Evolutionary conservation across 768 basidiomycete genomes (phyloP).

Genomic region (Rubroboletus satanas): DNA sequence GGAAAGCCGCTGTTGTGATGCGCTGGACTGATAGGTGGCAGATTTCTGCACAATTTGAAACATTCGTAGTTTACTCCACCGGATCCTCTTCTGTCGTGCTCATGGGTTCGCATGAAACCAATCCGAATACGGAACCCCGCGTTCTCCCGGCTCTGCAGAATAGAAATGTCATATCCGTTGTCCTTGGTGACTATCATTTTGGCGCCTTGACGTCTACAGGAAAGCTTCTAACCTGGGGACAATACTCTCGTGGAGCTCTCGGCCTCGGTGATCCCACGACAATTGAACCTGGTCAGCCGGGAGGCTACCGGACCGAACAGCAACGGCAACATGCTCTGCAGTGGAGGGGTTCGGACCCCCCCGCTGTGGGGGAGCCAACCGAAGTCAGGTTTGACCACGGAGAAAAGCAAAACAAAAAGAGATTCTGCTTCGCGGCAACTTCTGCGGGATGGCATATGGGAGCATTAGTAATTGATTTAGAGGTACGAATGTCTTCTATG

Average conservation of each 20-base stretch:
- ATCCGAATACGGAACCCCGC: conserved; percentile 44
- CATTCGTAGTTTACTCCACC: conserved; percentile 80
- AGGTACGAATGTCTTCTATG: conserved; percentile 40
- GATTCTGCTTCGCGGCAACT: conserved; percentile 76
- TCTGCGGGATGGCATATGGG: conserved; percentile 93
- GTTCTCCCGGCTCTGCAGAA: conserved; percentile 74
- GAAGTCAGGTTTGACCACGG: conserved; percentile 69
- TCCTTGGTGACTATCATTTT: conserved; percentile 90
- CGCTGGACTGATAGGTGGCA: conserved; percentile 29
- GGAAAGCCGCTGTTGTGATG: neutral
- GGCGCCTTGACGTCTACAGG: conserved; percentile 80
- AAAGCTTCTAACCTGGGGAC: conserved; percentile 77
- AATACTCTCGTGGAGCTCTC: conserved; percentile 72
- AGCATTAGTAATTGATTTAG: conserved; percentile 80
- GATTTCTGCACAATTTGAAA: conserved; percentile 81
- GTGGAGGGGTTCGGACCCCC: conserved; percentile 24
- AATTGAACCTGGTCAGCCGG: conserved; percentile 52
- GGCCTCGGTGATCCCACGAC: conserved; percentile 75
- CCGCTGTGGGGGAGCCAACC: conserved; percentile 54
- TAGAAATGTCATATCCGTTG: conserved; percentile 76
- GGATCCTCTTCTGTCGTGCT: conserved; percentile 69
- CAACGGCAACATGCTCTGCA: conserved; percentile 30
- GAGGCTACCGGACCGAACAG: conserved; percentile 49
- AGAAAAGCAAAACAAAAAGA: conserved; percentile 45
- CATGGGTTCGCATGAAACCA: conserved; percentile 55